Base-by-base conservation (phyloP, 345 rosid genomes). In the Gossypium herbaceum region DNA sequence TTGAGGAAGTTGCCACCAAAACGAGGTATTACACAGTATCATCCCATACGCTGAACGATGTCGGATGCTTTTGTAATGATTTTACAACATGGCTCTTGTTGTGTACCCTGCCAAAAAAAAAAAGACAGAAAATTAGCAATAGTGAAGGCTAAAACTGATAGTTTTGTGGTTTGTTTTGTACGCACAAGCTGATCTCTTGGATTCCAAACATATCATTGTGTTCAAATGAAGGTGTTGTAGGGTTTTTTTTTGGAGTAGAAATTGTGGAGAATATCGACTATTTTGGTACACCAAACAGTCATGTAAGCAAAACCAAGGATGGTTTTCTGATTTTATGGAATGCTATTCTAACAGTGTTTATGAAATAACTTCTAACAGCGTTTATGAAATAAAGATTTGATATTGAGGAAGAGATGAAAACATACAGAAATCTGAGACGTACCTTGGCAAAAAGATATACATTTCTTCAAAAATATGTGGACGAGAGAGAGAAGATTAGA, bases 1-100 rank as follows among this genome's bases (percentile, higher is more conserved):
- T 80, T 94, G 85, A 87, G 98, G 86, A 94, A 94, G 87, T 79
- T 94, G 81, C 98, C 98, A 51, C 96, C 98, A 16, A 94, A 86
- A 81, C 91, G 98, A 39, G 90, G 91, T 17, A 85, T 87, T 71
- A 88, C 98, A 11, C 97, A 92, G 60, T 92, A 94, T 78, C 90
- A 89, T 81, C 92, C 88, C 48, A 88, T 94, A 25, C 90, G 92
- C 72, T 90, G 86, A 92, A 9, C 9, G 68, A 52, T 52, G 67
- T 12, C 29, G 9, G 29, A 22, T 24, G 34, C 27, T 58, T 12
- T 58, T 19, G 63, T 25, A 12, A 58, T 52, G 44, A 73, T 58
- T 47, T 58, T 51, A 50, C 19, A 50, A 41, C 64, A 45, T 78
- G 71, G 52, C 56, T 60, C 39, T 5, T 72, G 9, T 52, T 52